Conservation (phyloP, 2,329 filamentous ascomycete species). For the Trichoderma oligosporum region DNA sequence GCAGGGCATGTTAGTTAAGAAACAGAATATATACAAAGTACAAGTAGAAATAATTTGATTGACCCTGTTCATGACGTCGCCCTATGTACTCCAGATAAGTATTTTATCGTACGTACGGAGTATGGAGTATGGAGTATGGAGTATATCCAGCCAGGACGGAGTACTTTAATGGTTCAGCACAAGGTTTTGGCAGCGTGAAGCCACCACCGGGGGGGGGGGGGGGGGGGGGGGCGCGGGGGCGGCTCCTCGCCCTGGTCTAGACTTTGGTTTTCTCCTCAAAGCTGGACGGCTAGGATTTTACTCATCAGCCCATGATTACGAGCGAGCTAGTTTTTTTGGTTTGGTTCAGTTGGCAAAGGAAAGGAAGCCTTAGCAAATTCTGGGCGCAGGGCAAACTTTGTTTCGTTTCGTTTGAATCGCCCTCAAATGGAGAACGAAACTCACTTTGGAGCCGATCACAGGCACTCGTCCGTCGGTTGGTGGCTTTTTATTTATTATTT, state of each 20-base stretch:
- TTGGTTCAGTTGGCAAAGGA: conserved; percentile 8
- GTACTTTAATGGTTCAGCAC: background rate
- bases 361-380: background rate
- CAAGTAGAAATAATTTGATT: no score
- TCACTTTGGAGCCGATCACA: background rate
- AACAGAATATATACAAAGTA: no score
- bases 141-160: no score
- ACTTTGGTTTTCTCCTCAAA: conserved; percentile 10
- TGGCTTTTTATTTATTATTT: no score
- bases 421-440: background rate
- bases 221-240: no score
- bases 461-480: no score
- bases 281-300: background rate
- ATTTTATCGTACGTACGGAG: no score
- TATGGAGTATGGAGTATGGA: no score
- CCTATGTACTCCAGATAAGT: no score
- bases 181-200: conserved; percentile 15
- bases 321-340: conserved; percentile 6
- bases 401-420: conserved; percentile 16
- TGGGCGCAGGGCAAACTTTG: conserved; percentile 9
- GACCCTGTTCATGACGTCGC: conserved; percentile 17
- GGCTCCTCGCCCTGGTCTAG: background rate
- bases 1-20: no score
- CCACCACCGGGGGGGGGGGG: no score
- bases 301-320: conserved; percentile 17